Evolutionary conservation across 345 rosid species (phyloP), one percentile per base, ranked within the genome.

Genomic region (Gossypium sturtianum): DNA sequence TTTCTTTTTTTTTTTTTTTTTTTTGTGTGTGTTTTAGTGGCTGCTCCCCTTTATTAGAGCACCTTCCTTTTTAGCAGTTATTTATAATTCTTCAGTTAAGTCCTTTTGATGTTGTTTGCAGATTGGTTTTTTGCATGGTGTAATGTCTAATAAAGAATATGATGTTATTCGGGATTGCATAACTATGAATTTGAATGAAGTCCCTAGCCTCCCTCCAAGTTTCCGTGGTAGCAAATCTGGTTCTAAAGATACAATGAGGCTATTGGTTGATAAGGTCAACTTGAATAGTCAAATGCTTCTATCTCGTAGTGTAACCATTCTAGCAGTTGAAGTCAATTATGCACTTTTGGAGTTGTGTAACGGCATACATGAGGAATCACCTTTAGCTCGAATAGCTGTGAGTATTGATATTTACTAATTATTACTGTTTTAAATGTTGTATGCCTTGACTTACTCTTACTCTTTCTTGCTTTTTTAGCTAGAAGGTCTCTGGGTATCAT

Each of bases 401-500:
- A 82, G 90, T 88, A 44, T 64, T 72, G 72, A 22, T 22, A 47
- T 72, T 54, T 65, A 5, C 51, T 73, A 57, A 34, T 79, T 61
- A 34, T 70, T 53, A 52, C 54, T 76, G 41, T 59, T 70, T 49
- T 49, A 34, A 68, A 25, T 69, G 68, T 57, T 45, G 13, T 59
- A 4, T 57, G 61, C 45, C 53, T 38, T 20, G 61, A 56, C 62
- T 53, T 70, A 62, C 58, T 13, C 29, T 41, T 73, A 66, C 29
- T 68, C 51, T 65, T 57, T 76, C 72, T 44, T 73, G 66, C 48
- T 73, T 77, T 64, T 82, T 76, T 90, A 95, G 99, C 87, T 95
- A 71, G 98, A 95, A 85, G 94, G 96, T 70, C 88, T 95, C 76
- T 95, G 99, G 99, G 94, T 93, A 63, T 87, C 93, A 78, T 95